Evolutionary conservation across 192 early-diverging fungal genomes (phyloP).

Genomic region (Phycomyces blakesleeanus): DNA sequence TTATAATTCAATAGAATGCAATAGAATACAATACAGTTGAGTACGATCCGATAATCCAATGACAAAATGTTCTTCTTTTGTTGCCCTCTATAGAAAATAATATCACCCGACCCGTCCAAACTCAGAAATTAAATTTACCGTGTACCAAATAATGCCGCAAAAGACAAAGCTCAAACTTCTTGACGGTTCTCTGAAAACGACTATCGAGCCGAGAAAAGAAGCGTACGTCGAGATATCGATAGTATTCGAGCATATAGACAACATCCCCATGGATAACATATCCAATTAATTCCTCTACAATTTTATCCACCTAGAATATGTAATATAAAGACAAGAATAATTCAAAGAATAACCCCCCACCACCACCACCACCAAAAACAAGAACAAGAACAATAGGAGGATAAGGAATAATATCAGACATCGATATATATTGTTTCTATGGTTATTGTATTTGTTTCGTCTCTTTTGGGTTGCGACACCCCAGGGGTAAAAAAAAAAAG

Average conservation of each 20-base stretch:
- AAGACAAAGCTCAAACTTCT: slow-evolving; percentile 58
- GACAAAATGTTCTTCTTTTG: no score
- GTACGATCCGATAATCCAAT: no score
- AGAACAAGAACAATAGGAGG: no score
- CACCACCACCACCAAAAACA: no score
- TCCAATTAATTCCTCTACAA: slow-evolving; percentile 54
- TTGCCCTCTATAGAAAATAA: no score
- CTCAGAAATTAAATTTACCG: slow-evolving; percentile 35
- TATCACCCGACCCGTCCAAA: no score
- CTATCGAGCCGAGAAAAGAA: slow-evolving; percentile 62
- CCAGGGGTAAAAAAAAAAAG: no score
- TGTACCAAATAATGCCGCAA: slow-evolving; percentile 57
- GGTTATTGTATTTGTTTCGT: no score
- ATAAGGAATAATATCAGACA: no score
- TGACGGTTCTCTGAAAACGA: slow-evolving; percentile 50
- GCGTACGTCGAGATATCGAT: slow-evolving; percentile 58
- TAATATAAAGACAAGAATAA: background rate
- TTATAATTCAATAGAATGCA: no score
- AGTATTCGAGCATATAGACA: slow-evolving; percentile 48
- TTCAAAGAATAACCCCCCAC: background rate
- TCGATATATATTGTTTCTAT: no score
- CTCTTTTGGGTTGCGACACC: no score
- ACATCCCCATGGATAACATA: slow-evolving; percentile 51
- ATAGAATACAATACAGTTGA: background rate
- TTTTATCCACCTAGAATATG: slow-evolving; percentile 53